Conservation (phyloP, 2,329 filamentous ascomycete genomes). For the Lachnellula willkommii region DNA sequence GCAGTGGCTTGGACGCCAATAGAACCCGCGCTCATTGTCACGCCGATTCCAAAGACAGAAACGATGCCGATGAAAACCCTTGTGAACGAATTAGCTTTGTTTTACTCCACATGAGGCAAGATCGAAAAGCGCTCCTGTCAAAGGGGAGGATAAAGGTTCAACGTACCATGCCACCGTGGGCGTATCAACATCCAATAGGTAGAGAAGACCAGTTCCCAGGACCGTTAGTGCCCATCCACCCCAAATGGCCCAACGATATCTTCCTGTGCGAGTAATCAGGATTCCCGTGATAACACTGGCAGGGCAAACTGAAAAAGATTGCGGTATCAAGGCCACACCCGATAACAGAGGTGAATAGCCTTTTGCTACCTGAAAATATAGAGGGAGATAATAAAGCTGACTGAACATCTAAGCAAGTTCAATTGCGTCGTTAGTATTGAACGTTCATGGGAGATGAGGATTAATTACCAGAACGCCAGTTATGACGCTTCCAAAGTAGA, state of each 20-base stretch:
- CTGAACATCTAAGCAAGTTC: neutral
- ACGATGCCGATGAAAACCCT: neutral
- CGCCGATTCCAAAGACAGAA: neutral
- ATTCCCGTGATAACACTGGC: conserved; percentile 49
- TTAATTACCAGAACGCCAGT: neutral
- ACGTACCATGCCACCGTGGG: neutral
- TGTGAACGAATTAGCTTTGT: no score
- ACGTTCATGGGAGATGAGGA: neutral
- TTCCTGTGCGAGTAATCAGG: conserved; percentile 18
- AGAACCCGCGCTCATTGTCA: neutral
- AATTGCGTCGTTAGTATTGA: neutral
- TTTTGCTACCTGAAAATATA: conserved; percentile 46
- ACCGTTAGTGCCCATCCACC: conserved; percentile 45
- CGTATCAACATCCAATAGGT: neutral
- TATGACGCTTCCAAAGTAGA: conserved; percentile 34
- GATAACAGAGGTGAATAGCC: conserved; percentile 45
- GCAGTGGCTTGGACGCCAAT: conserved; percentile 1
- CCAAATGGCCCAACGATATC: conserved; percentile 50
- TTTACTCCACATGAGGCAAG: no score
- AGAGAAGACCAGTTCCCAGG: neutral
- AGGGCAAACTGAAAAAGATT: conserved; percentile 57
- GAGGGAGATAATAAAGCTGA: conserved; percentile 13
- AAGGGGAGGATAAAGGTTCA: no score
- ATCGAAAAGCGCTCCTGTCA: no score
- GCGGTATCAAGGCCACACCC: conserved; percentile 50